Evolutionary conservation across 1,139 yeast genomes (phyloP), one percentile per base, ranked within the genome.

Genomic region (Magnusiomyces sp.): DNA sequence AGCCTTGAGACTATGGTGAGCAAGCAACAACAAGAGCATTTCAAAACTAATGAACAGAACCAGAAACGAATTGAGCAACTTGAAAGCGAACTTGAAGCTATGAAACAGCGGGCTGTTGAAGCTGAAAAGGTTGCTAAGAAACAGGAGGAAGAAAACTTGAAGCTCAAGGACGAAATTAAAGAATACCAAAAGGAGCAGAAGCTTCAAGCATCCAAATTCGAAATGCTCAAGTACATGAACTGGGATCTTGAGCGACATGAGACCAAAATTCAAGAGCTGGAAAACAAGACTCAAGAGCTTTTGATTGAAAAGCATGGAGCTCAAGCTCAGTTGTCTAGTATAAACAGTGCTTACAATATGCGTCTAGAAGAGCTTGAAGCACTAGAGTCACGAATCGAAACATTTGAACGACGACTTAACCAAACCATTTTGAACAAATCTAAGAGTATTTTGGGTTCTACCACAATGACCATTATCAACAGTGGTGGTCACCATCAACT

Each of bases 371-470:
- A 66, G 17, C 57, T 67, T 34, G 56, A 56, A 40, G 46, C 52
- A 23, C 50, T 69, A 32, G 61, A 62, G 32, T 49, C 52, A 1
- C 60, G 69, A 20, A 64, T 64, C 10, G 59, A 55, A 5, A 52
- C 54, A 2, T 58, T 67, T 37, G 62, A 63, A 44, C 51, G 49
- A 1, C 58, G 62, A 39, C 51, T 67, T 41, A 54, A 57, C 41
- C 56, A 58, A 7, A 46, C 66, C 13, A 56, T 62, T 27, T 48
- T 64, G 2, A 68, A 65, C 5, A 62, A 66, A 41, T 60, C 69
- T 29, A 60, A 61, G 49, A 59, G 62, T 11, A 62, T 69, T 34
- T 54, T 64, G 13, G 66, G 70, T 1, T 56, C 68, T 10, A 60
- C 69, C 2, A 57, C 69, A 1, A 52, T 68, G 52, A 58, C 69